phyloP scores from a whole-genome alignment of 148 eudicot genomes.

The Dianthus caryophyllus region DNA sequence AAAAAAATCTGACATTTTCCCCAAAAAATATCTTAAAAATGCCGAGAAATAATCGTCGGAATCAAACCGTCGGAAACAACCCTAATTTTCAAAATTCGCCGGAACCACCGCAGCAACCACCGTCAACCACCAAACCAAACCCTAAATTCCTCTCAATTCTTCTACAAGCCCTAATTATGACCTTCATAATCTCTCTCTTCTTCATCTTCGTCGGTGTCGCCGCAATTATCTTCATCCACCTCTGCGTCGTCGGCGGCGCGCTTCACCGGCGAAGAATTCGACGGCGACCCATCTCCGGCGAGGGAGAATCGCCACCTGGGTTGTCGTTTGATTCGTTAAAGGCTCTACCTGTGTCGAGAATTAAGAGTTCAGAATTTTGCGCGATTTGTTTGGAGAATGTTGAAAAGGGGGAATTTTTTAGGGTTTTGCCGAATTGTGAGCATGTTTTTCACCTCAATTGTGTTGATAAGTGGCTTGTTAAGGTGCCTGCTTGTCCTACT shows the following conservation, averaged over 20 bases:
- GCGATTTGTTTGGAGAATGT: conserved; percentile 62
- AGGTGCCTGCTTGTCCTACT: conserved; percentile 56
- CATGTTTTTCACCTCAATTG: conserved; percentile 63
- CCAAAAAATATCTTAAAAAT: conserved; percentile 9
- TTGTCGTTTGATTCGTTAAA: conserved; percentile 23
- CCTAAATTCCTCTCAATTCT: conserved; percentile 27
- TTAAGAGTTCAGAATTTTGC: conserved; percentile 29
- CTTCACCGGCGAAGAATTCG: conserved; percentile 26
- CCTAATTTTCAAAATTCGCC: background rate
- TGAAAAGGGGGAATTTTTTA: conserved; percentile 40
- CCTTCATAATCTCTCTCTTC: conserved; percentile 32
- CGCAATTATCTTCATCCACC: conserved; percentile 33
- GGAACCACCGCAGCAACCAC: conserved; percentile 16
- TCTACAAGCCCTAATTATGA: conserved; percentile 32
- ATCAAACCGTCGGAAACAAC: conserved; percentile 5
- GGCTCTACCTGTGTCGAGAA: conserved; percentile 23
- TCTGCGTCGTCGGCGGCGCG: conserved; percentile 35
- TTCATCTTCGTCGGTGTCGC: conserved; percentile 30
- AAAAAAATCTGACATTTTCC: background rate
- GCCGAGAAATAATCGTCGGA: conserved; percentile 30
- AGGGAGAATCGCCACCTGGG: conserved; percentile 20
- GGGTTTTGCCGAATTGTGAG: conserved; percentile 44
- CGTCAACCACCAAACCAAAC: conserved; percentile 21
- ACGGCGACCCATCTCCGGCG: conserved; percentile 19
- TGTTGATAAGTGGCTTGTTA: conserved; percentile 61